Conservation (phyloP, 495 filamentous ascomycete species). For the Extremus antarcticus region DNA sequence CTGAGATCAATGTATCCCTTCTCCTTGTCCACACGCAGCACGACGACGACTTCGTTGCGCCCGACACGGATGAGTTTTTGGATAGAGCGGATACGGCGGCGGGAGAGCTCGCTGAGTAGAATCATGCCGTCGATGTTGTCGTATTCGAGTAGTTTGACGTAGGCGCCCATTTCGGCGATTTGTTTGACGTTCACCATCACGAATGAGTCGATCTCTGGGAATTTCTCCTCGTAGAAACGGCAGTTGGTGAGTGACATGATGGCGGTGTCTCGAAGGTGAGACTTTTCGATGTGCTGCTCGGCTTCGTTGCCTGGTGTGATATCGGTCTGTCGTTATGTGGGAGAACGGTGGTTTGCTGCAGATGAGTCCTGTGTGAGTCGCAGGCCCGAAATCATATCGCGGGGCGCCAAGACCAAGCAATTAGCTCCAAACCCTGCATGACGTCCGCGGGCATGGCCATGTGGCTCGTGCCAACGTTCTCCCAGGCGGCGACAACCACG, state of each 20-base stretch:
- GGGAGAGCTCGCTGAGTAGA: slow-evolving; percentile 85
- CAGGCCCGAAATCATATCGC: too few relatives aligned
- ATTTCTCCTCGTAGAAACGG: slow-evolving; percentile 98
- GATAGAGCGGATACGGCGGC: slow-evolving; percentile 93
- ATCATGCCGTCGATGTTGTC: slow-evolving; percentile 99
- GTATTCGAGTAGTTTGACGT: slow-evolving; percentile 98
- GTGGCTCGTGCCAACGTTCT: too few relatives aligned
- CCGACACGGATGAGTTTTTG: slow-evolving; percentile 98
- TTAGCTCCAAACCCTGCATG: neutral
- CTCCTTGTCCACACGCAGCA: slow-evolving; percentile 96
- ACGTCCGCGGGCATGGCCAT: neutral
- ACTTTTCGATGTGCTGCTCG: neutral
- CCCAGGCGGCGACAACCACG: neutral
- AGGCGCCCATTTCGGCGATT: slow-evolving; percentile 99
- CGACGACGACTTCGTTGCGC: slow-evolving; percentile 94
- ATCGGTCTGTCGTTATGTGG: too few relatives aligned
- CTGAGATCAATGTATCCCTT: slow-evolving; percentile 99
- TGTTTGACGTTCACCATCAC: slow-evolving; percentile 77
- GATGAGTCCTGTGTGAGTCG: neutral
- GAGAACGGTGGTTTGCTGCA: neutral
- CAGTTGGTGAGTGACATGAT: slow-evolving; percentile 95
- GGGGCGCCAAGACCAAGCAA: too few relatives aligned
- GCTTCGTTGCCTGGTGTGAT: slow-evolving; percentile 1
- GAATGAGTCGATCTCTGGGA: slow-evolving; percentile 96
- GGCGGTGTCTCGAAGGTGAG: neutral